Conservation (phyloP, 176 grass and related monocot species). For the Zizania latifolia region DNA sequence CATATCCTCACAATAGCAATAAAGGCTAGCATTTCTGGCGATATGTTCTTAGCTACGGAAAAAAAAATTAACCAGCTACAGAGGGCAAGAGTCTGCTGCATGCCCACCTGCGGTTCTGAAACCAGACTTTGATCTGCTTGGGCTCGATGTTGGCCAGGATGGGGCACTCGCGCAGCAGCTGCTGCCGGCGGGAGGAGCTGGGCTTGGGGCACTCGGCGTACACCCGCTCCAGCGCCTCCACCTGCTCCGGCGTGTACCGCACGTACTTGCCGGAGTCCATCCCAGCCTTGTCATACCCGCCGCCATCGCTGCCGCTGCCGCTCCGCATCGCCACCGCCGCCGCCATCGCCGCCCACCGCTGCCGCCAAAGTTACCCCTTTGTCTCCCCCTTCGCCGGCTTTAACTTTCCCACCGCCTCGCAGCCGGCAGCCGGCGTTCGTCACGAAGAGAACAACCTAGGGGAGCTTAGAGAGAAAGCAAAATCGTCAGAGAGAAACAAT, state of each 20-base stretch:
- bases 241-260: conserved; percentile 96
- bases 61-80: too few relatives aligned
- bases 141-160: conserved; percentile 90
- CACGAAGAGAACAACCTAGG: conserved; percentile 16
- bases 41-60: neutral
- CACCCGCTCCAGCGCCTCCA: conserved; percentile 92
- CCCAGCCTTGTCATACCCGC: conserved; percentile 50
- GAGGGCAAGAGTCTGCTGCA: neutral
- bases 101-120: conserved; percentile 90
- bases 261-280: conserved; percentile 90
- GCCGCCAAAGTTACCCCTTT: conserved; percentile 26
- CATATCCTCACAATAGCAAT: conserved; percentile 18
- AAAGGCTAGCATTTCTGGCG: neutral
- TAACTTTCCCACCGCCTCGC: neutral
- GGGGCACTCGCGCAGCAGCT: conserved; percentile 86
- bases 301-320: conserved; percentile 49
- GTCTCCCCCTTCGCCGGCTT: conserved; percentile 20
- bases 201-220: conserved; percentile 95
- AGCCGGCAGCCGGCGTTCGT: neutral
- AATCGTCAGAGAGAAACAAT: conserved; percentile 18
- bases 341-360: conserved; percentile 41
- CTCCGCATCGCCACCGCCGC: conserved; percentile 66
- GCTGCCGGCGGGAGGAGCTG: conserved; percentile 80
- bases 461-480: conserved; percentile 32
- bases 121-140: conserved; percentile 99